Evolutionary conservation across 225 moss, liverwort and hornwort species (phyloP), one percentile per base, ranked within the genome.

Genomic region (Marchantia paleacea): DNA sequence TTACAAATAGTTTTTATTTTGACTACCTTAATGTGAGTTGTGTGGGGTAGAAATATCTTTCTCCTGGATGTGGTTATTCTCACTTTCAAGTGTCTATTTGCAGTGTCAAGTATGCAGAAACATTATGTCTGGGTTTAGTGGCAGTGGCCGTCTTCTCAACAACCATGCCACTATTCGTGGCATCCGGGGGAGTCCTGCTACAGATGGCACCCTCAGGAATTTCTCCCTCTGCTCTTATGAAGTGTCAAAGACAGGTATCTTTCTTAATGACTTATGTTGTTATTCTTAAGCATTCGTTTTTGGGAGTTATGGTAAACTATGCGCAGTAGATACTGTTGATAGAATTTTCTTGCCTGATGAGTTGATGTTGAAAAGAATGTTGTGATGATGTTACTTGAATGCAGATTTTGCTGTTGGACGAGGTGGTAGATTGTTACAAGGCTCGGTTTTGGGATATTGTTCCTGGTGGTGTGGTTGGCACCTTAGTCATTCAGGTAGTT

Each of bases 401-500:
- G 62, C 81, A 96, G 96, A 90, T 94, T 85, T 86, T 89, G 77
- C 86, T 96, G 91, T 81, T 91, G n/a, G 89, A 93, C 65, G 93
- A 93, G 75, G 94, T 96, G 67, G 78, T 90, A 52, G 93, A 96
- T 68, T 96, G 94, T 77, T 94, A 90, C 78, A 89, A 92, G 60
- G 89, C 88, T 63, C 92, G 94, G 61, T 96, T 96, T 83, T 96
- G 96, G 96, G 94, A 96, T 77, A 88, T 93, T 85, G 93, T 88
- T 79, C 96, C 96, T 3, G 94, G 94, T 76, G 87, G 76, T 79
- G 88, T 96, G 84, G 92, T 94, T 63, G 94, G 96, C n/a, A 96
- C 93, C 50, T 74, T 96, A 72, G 82, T 91, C 52, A 83, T 96
- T 84, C 90, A 92, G 92, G 92, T 94, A 69, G 49, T 52, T 30